Evolutionary conservation across 495 filamentous ascomycete species (phyloP), one percentile per base, ranked within the genome.

Genomic region (Penicillium flavigenum): DNA sequence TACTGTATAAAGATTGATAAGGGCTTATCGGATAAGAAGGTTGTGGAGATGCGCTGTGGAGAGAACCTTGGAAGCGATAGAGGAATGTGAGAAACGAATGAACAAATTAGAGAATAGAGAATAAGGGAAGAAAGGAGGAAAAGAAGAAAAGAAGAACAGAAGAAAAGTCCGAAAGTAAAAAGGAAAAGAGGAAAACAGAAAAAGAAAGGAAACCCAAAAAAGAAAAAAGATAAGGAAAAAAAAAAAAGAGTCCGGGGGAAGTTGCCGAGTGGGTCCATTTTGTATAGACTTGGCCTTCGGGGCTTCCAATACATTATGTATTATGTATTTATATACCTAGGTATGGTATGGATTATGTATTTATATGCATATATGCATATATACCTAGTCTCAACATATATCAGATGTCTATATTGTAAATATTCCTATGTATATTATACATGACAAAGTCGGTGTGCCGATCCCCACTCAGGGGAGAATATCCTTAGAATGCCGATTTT

Each of bases 1-100:
- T 0, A 9, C 14, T 19, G 19, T 51, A 38, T 43, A 42, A 42
- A 17, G 16, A 20, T 11, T 58, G 63, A 69, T 66, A 64, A 67
- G 64, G 50, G 61, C 61, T 66, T 69, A 69, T 69, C 66, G 24
- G 51, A 43, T 43, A 32, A 53, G 39, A 39, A 17, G n/a, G 36
- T 39, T 27, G 20, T 5, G 34, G 34, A 42, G 34, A 29, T 47
- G 5, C 24, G 5, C 4, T 5, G 61, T 51, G 46, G 43, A 47
- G 32, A 36, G 47, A n/a, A n/a, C n/a, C n/a, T n/a, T n/a, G n/a
- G n/a, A 57, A 43, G 16, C 26, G 16, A 3, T 29, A 45, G 53
- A 56, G 14, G n/a, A 45, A 31, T n/a, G 49, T 42, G 38, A 46
- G 36, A 26, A 29, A 47, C 12, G 45, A 47, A 29, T 19, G 45